A percentile compares a stretch with the other conserved stretches of the same genome.
phyloP scores from a whole-genome alignment of 371 early-diverging fungal genomes.

The Mucor ambiguus region DNA sequence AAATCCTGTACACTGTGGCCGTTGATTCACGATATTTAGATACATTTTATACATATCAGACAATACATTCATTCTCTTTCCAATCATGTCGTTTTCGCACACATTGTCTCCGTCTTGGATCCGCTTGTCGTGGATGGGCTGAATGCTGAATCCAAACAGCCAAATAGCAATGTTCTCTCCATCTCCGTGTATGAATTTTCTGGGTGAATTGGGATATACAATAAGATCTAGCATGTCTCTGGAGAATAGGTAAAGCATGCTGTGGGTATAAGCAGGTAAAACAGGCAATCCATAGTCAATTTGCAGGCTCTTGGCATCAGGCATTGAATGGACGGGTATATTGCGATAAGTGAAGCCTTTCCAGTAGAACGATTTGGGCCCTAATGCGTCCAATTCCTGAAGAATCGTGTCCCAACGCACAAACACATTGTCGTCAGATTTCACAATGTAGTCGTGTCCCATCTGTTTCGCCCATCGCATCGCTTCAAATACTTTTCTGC shows the following conservation, averaged over 20 bases:
- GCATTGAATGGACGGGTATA: slow-evolving; percentile 38
- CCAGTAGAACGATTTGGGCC: slow-evolving; percentile 49
- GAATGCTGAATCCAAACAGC: slow-evolving; percentile 59
- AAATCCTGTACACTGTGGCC: slow-evolving; percentile 34
- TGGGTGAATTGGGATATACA: slow-evolving; percentile 35
- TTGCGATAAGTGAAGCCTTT: slow-evolving; percentile 57
- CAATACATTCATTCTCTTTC: slow-evolving; percentile 45
- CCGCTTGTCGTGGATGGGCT: slow-evolving; percentile 59
- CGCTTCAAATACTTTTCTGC: slow-evolving; percentile 58
- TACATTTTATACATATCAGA: slow-evolving; percentile 57
- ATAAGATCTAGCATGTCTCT: slow-evolving; percentile 51
- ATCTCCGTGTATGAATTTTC: slow-evolving; percentile 54
- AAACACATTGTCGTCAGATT: slow-evolving; percentile 65
- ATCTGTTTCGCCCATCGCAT: slow-evolving; percentile 52
- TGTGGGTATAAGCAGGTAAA: slow-evolving; percentile 60
- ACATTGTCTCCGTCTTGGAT: slow-evolving; percentile 55
- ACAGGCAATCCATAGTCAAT: slow-evolving; percentile 44
- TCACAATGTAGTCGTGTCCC: slow-evolving; percentile 53
- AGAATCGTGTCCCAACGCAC: slow-evolving; percentile 58
- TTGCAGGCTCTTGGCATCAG: slow-evolving; percentile 24
- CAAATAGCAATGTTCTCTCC: slow-evolving; percentile 65
- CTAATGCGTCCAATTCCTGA: slow-evolving; percentile 25
- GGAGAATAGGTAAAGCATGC: slow-evolving; percentile 59
- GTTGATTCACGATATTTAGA: slow-evolving; percentile 44
- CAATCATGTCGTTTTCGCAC: slow-evolving; percentile 63